Conservation (phyloP, 2,329 filamentous ascomycete genomes). For the Fusarium transvaalense region DNA sequence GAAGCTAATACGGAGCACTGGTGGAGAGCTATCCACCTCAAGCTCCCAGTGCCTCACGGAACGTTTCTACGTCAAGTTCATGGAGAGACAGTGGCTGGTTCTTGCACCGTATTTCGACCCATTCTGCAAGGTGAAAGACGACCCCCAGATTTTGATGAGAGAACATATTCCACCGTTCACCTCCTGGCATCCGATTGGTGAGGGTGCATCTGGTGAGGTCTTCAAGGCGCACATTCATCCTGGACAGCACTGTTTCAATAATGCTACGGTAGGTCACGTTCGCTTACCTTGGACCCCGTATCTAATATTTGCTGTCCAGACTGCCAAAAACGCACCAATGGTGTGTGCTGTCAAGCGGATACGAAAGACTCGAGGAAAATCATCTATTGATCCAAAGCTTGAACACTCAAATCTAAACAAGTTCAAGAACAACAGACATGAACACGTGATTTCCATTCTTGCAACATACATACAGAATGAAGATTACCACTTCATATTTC, state of each 20-base stretch:
- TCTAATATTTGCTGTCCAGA: background rate
- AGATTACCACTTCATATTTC: background rate
- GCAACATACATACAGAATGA: background rate
- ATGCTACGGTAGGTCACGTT: background rate
- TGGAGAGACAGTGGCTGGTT: background rate
- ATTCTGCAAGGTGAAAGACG: background rate
- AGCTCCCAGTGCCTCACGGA: background rate
- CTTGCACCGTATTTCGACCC: background rate
- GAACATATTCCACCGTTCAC: background rate
- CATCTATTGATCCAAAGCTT: background rate
- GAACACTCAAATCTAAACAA: background rate
- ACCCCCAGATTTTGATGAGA: background rate
- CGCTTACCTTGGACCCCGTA: background rate
- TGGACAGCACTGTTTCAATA: background rate
- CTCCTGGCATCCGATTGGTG: background rate
- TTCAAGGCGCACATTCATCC: background rate
- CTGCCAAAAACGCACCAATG: background rate
- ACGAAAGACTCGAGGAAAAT: no score
- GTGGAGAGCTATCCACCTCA: background rate
- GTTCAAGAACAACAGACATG: background rate
- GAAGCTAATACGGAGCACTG: background rate
- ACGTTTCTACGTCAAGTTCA: background rate
- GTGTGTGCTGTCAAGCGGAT: background rate
- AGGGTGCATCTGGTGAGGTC: background rate
- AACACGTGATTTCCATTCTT: background rate